These are phyloP conservation scores for Camellia lanceoleosa DNA, from an alignment of 148 eudicot species.

Conservation along the genomic window DNA sequence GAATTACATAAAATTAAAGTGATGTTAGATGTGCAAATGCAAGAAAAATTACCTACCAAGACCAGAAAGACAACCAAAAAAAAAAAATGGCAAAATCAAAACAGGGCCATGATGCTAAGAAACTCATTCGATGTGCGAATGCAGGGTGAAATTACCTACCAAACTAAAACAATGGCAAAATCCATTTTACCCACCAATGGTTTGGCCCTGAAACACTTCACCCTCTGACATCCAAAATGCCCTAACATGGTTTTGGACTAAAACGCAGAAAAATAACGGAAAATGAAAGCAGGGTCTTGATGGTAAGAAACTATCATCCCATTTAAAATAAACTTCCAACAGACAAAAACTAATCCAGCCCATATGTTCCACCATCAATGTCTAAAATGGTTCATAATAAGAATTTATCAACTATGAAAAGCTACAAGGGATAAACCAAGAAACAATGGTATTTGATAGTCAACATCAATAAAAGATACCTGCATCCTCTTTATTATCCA, in stretches of 20 bases:
- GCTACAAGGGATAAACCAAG: neutral
- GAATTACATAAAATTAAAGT: neutral
- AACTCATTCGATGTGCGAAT: neutral
- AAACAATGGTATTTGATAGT: neutral
- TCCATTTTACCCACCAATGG: too few relatives aligned
- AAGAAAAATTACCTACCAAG: neutral
- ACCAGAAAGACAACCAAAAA: neutral
- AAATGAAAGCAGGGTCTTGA: neutral
- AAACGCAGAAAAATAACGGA: neutral
- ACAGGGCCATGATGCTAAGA: neutral
- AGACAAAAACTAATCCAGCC: slow-evolving; percentile 4
- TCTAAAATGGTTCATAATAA: neutral
- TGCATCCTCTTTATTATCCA: slow-evolving; percentile 79
- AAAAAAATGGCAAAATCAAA: neutral
- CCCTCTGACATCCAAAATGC: too few relatives aligned
- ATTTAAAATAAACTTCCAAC: neutral
- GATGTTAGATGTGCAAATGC: neutral
- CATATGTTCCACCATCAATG: neutral
- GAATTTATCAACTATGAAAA: neutral
- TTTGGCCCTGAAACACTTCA: too few relatives aligned
- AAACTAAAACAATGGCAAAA: too few relatives aligned
- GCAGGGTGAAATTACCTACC: too few relatives aligned
- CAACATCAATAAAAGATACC: slow-evolving; percentile 35
- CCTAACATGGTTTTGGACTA: too few relatives aligned
- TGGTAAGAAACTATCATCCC: neutral